Evolutionary conservation across 1,284 basidiomycete species (phyloP).

Genomic region (Cryptococcus maquisensis): DNA sequence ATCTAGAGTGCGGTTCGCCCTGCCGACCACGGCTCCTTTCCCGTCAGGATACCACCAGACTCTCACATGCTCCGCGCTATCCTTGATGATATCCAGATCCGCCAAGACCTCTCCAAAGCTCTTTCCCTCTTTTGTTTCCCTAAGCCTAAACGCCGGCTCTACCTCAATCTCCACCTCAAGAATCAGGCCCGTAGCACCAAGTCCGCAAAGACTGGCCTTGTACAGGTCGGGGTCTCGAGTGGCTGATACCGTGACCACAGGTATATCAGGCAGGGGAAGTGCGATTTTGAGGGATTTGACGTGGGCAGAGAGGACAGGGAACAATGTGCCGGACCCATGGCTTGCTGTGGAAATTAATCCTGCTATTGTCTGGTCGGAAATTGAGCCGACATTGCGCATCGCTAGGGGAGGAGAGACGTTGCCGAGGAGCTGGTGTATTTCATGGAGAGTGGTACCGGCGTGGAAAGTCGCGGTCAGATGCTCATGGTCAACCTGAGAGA

Average conservation of each 20-base stretch:
- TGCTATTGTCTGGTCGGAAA: conserved; percentile 94
- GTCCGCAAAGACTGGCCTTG: conserved; percentile 83
- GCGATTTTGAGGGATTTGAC: conserved; percentile 72
- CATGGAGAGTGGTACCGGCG: conserved; percentile 72
- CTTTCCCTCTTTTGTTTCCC: conserved; percentile 65
- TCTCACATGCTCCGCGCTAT: conserved; percentile 76
- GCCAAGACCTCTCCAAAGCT: conserved; percentile 57
- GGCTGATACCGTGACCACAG: conserved; percentile 26
- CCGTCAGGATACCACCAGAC: conserved; percentile 93
- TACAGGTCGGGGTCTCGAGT: conserved; percentile 70
- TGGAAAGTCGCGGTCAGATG: conserved; percentile 60
- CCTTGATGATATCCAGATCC: conserved; percentile 55
- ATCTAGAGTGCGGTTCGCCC: conserved; percentile 70
- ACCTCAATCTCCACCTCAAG: conserved; percentile 72
- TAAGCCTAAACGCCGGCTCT: conserved; percentile 76
- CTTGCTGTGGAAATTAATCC: conserved; percentile 92
- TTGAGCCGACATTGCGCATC: conserved; percentile 89
- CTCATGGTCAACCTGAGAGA: conserved; percentile 63
- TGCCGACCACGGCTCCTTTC: conserved; percentile 66
- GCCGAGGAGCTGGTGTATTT: conserved; percentile 63
- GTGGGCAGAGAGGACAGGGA: conserved; percentile 76
- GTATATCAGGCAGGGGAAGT: conserved; percentile 36
- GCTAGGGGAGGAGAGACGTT: conserved; percentile 62
- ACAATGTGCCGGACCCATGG: conserved; percentile 81
- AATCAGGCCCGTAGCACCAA: conserved; percentile 91